Conservation (phyloP, 2,329 filamentous ascomycete species). For the Cladophialophora yegresii region DNA sequence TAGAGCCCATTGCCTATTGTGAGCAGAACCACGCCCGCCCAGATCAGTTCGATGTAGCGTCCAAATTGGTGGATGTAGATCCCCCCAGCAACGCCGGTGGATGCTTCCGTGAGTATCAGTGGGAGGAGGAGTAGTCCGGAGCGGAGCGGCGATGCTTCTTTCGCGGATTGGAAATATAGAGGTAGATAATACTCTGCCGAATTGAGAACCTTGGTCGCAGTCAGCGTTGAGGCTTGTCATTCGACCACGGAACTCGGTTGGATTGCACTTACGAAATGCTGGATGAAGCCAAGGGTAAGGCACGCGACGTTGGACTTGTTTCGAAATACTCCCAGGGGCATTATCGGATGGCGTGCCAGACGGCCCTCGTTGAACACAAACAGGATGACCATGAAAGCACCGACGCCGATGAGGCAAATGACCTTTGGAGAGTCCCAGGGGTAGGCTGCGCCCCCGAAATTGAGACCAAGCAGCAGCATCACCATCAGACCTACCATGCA, state of each 20-base stretch:
- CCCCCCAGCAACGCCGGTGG: conserved; percentile 50
- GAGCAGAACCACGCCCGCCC: conserved; percentile 46
- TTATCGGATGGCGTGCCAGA: conserved; percentile 72
- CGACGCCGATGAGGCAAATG: conserved; percentile 75
- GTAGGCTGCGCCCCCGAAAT: conserved; percentile 74
- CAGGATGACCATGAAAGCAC: conserved; percentile 60
- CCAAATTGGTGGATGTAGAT: conserved; percentile 53
- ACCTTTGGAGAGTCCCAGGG: conserved; percentile 75
- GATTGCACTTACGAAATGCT: conserved; percentile 54
- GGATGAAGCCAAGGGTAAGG: conserved; percentile 47
- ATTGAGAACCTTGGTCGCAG: conserved; percentile 56
- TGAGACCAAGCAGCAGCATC: conserved; percentile 84
- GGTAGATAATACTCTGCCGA: conserved; percentile 70
- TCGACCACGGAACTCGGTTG: conserved; percentile 41
- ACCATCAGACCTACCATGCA: conserved; percentile 73
- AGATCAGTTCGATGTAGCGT: conserved; percentile 51
- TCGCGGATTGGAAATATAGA: conserved; percentile 70
- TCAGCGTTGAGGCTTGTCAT: background rate
- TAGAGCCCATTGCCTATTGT: conserved; percentile 52
- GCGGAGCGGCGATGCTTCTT: conserved; percentile 62
- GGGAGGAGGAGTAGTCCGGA: conserved; percentile 62
- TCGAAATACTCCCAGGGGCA: conserved; percentile 71
- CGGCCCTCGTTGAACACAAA: conserved; percentile 74
- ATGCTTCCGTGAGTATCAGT: conserved; percentile 53
- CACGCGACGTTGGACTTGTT: conserved; percentile 57